Evolutionary conservation across 495 filamentous ascomycete genomes (phyloP).

Genomic region (Cladorrhinum samala): DNA sequence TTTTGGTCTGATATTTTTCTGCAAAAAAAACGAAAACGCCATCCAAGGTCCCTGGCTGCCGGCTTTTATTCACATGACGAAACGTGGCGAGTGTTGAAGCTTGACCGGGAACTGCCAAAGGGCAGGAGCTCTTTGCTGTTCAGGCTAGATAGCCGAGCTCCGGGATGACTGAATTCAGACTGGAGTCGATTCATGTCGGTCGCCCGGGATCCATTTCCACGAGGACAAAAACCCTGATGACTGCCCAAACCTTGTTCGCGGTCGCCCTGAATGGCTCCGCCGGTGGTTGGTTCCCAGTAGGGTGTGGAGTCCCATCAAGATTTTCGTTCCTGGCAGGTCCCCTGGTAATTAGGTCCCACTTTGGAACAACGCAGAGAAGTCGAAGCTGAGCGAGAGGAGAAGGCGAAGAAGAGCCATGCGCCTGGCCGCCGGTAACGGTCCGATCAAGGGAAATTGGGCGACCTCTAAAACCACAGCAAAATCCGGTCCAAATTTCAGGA

Average conservation of each 20-base stretch:
- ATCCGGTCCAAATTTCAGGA: slow-evolving; percentile 1
- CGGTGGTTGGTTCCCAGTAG: slow-evolving; percentile 11
- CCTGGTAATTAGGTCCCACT: slow-evolving; percentile 9
- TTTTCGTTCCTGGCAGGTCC: slow-evolving; percentile 6
- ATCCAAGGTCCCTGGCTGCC: background rate
- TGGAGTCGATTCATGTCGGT: background rate
- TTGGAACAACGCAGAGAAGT: slow-evolving; percentile 1
- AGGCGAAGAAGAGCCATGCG: background rate
- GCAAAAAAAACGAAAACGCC: background rate
- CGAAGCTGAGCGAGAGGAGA: background rate
- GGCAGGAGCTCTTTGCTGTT: background rate
- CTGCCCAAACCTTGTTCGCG: slow-evolving; percentile 10
- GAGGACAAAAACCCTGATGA: slow-evolving; percentile 15
- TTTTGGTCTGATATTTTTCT: background rate
- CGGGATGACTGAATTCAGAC: background rate
- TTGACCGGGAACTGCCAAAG: slow-evolving; percentile 8
- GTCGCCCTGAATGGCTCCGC: slow-evolving; percentile 7
- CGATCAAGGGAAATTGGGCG: slow-evolving; percentile 9
- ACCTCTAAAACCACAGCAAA: background rate
- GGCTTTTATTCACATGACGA: slow-evolving; percentile 9
- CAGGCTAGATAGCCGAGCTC: background rate
- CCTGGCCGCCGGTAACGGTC: slow-evolving; percentile 23
- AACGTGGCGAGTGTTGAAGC: slow-evolving; percentile 1
- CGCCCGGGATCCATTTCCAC: background rate
- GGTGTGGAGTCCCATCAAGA: slow-evolving; percentile 16